These are phyloP conservation scores for Pythium aristosporum DNA, from an alignment of 352 stramenopile species.

Conservation along the genomic window DNA sequence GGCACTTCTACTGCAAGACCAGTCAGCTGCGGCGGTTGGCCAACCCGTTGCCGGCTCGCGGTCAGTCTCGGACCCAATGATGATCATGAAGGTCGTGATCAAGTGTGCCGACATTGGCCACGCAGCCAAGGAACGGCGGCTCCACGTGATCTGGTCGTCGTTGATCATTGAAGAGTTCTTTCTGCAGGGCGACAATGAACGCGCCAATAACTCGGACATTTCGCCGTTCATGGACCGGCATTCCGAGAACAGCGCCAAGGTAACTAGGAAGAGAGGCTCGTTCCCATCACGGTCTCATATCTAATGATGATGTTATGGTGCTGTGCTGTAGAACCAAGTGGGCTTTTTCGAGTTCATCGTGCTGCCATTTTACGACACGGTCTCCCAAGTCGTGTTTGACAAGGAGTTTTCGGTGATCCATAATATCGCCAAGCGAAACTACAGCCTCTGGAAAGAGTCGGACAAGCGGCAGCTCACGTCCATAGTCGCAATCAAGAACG, in stretches of 20 bases:
- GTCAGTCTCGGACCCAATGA: slow-evolving; percentile 71
- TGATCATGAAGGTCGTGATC: slow-evolving; percentile 88
- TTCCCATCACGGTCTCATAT: background rate
- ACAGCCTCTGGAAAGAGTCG: slow-evolving; percentile 83
- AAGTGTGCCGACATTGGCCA: slow-evolving; percentile 94
- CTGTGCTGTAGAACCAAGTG: slow-evolving; percentile 66
- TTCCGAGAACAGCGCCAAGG: slow-evolving; percentile 85
- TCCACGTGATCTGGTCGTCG: slow-evolving; percentile 91
- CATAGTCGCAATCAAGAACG: slow-evolving; percentile 79
- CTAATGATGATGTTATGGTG: slow-evolving; percentile 10
- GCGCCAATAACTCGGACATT: slow-evolving; percentile 81
- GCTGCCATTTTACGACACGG: slow-evolving; percentile 59
- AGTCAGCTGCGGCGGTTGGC: slow-evolving; percentile 21
- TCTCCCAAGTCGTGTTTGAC: slow-evolving; percentile 74
- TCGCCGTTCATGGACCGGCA: slow-evolving; percentile 92
- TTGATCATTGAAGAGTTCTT: slow-evolving; percentile 96
- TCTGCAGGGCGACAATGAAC: slow-evolving; percentile 93
- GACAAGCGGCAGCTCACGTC: slow-evolving; percentile 76
- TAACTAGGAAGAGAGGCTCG: slow-evolving; percentile 16
- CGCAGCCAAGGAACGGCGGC: slow-evolving; percentile 76
- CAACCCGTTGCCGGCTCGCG: slow-evolving; percentile 8
- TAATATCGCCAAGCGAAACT: slow-evolving; percentile 81
- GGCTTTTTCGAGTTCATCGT: slow-evolving; percentile 80
- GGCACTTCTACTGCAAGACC: slow-evolving; percentile 67
- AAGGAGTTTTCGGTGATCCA: slow-evolving; percentile 70